Percentiles rank a stretch among this genome's conserved stretches.
Evolutionary conservation across 768 basidiomycete species (phyloP).

Genomic region (Agaricus bisporus): DNA sequence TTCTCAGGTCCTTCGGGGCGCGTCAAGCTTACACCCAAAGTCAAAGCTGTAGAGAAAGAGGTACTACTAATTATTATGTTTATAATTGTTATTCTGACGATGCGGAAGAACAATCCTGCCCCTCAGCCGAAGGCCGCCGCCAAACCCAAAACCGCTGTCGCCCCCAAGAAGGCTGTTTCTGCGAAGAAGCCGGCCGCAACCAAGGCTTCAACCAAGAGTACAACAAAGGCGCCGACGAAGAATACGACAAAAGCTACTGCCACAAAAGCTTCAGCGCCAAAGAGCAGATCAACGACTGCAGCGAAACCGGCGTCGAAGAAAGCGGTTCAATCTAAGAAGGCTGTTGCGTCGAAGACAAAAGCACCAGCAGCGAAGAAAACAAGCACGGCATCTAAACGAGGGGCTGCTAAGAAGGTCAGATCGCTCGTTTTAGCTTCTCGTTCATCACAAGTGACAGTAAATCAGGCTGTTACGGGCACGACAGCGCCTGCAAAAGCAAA

Average conservation of each 20-base stretch:
- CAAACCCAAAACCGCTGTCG: constrained; percentile 16
- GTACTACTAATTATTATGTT: constrained; percentile 19
- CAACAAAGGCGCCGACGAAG: constrained; percentile 9
- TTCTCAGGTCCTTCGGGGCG: constrained; percentile 59
- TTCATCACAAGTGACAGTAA: background rate
- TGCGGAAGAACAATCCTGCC: constrained; percentile 31
- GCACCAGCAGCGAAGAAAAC: constrained; percentile 28
- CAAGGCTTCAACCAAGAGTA: constrained; percentile 8
- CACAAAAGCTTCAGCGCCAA: constrained; percentile 18
- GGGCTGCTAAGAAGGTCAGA: constrained; percentile 34
- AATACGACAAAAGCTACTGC: constrained; percentile 17
- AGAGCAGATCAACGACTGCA: constrained; percentile 25
- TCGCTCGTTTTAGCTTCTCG: background rate
- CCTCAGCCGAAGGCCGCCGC: constrained; percentile 26
- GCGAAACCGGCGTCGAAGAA: constrained; percentile 29
- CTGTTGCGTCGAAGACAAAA: constrained; percentile 31
- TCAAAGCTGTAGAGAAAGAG: constrained; percentile 38
- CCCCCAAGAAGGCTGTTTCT: constrained; percentile 13
- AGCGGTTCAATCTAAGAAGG: constrained; percentile 28
- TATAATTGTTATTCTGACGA: constrained; percentile 9
- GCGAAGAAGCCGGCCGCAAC: constrained; percentile 23
- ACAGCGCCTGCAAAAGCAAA: constrained; percentile 38
- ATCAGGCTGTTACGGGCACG: constrained; percentile 35
- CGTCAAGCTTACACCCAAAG: constrained; percentile 62
- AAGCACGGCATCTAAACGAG: constrained; percentile 27